phyloP scores from a whole-genome alignment of 148 eudicot genomes.

The Chenopodium formosanum region DNA sequence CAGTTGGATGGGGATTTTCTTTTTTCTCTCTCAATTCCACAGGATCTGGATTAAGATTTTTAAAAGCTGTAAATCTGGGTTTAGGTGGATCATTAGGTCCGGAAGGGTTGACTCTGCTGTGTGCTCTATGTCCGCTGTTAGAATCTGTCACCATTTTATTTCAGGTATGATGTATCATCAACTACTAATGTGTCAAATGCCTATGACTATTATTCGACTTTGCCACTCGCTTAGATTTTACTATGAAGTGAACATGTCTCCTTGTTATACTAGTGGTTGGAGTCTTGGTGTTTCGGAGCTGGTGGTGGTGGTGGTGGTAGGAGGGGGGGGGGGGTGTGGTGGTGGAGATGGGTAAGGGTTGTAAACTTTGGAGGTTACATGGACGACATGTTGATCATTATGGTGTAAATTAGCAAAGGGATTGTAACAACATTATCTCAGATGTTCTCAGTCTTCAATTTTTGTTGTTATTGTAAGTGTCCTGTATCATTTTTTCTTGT shows the following conservation, averaged over 20 bases:
- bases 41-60: conserved; percentile 47
- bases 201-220: background rate
- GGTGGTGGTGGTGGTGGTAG: too few relatives aligned
- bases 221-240: background rate
- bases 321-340: too few relatives aligned
- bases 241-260: background rate
- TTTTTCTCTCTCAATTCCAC: conserved; percentile 43
- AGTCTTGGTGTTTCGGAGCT: background rate
- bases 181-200: background rate
- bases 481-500: background rate
- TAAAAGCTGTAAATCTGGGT: conserved; percentile 62
- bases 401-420: background rate
- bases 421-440: background rate
- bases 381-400: background rate
- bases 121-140: conserved; percentile 55
- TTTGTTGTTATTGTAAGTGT: background rate
- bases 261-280: background rate
- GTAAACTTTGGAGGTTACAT: background rate
- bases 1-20: conserved; percentile 89
- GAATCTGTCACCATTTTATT: conserved; percentile 67
- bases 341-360: background rate
- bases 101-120: conserved; percentile 56
- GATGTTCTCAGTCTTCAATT: background rate
- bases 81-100: conserved; percentile 77
- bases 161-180: conserved; percentile 68